Evolutionary conservation across 1,139 yeast species (phyloP).

Genomic region (Candida smagusa): DNA sequence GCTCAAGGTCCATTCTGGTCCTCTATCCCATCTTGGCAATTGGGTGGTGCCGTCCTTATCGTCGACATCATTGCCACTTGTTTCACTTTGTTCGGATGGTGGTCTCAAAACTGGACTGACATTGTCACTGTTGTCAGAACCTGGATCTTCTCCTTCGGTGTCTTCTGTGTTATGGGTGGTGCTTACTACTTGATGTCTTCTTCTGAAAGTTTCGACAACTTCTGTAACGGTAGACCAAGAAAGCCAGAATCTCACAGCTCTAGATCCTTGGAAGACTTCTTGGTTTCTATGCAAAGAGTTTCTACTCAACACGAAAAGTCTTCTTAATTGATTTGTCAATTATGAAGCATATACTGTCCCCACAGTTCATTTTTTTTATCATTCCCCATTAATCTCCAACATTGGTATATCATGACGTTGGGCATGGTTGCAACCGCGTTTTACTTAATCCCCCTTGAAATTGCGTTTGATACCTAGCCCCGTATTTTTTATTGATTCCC

Average conservation of each 20-base stretch:
- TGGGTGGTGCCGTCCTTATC: constrained; percentile 84
- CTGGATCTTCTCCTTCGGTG: constrained; percentile 95
- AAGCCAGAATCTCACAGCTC: constrained; percentile 58
- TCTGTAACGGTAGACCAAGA: constrained; percentile 85
- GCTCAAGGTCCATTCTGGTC: constrained; percentile 97
- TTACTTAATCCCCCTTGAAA: too few species aligned
- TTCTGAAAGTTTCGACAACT: constrained; percentile 84
- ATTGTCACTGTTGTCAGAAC: constrained; percentile 90
- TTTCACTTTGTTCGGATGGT: constrained; percentile 94
- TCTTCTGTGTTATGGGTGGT: constrained; percentile 95
- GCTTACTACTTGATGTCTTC: constrained; percentile 90
- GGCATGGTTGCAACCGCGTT: too few species aligned
- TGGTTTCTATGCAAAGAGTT: constrained; percentile 96
- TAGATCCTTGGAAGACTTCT: constrained; percentile 91
- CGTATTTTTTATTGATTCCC: constrained; percentile 20
- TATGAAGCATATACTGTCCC: constrained; percentile 6
- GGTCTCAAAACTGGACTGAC: constrained; percentile 97
- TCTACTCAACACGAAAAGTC: constrained; percentile 95
- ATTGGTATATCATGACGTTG: neutral
- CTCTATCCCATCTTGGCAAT: constrained; percentile 90
- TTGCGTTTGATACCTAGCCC: too few species aligned
- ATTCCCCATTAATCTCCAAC: constrained; percentile 7
- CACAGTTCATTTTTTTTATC: constrained; percentile 7
- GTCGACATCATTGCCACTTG: constrained; percentile 89
- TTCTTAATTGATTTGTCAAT: constrained; percentile 22